Conservation (phyloP, 768 basidiomycete species). For the Thelephora ganbajun region DNA sequence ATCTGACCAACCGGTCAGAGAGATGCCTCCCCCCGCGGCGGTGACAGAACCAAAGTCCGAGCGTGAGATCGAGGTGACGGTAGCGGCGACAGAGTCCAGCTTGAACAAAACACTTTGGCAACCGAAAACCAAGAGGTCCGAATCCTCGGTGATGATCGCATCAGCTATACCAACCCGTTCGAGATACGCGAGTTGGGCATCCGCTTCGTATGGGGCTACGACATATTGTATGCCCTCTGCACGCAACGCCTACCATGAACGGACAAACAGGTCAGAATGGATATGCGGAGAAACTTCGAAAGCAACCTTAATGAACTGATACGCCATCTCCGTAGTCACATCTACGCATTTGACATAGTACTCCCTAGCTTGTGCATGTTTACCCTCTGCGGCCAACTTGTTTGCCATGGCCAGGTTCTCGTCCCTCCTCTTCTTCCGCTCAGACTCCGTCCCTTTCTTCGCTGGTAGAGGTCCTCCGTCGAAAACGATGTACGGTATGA, state of each 20-base stretch:
- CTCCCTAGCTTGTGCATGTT: slow-evolving; percentile 70
- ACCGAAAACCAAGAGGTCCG: slow-evolving; percentile 95
- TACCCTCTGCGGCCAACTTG: slow-evolving; percentile 62
- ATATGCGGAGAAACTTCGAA: not conserved
- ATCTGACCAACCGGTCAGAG: slow-evolving; percentile 82
- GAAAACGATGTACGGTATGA: slow-evolving; percentile 87
- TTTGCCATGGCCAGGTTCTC: slow-evolving; percentile 68
- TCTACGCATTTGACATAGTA: slow-evolving; percentile 85
- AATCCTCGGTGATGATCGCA: slow-evolving; percentile 94
- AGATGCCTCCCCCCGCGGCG: slow-evolving; percentile 40
- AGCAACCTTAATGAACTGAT: slow-evolving; percentile 85
- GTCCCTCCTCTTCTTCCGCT: slow-evolving; percentile 60
- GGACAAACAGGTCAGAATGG: slow-evolving; percentile 4
- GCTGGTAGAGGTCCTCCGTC: slow-evolving; percentile 94
- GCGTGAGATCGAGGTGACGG: slow-evolving; percentile 54
- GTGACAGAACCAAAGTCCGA: slow-evolving; percentile 51
- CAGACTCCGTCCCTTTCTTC: slow-evolving; percentile 80
- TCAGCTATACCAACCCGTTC: slow-evolving; percentile 74
- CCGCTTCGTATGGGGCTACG: slow-evolving; percentile 97
- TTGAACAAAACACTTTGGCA: slow-evolving; percentile 90
- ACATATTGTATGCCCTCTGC: slow-evolving; percentile 74
- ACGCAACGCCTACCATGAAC: slow-evolving; percentile 53
- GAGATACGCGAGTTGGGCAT: slow-evolving; percentile 90
- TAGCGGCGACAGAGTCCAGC: slow-evolving; percentile 54
- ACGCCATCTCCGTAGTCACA: slow-evolving; percentile 95